Evolutionary conservation across 441 rosid species (phyloP), one percentile per base, ranked within the genome.

Genomic region (Adansonia madagascariensis): DNA sequence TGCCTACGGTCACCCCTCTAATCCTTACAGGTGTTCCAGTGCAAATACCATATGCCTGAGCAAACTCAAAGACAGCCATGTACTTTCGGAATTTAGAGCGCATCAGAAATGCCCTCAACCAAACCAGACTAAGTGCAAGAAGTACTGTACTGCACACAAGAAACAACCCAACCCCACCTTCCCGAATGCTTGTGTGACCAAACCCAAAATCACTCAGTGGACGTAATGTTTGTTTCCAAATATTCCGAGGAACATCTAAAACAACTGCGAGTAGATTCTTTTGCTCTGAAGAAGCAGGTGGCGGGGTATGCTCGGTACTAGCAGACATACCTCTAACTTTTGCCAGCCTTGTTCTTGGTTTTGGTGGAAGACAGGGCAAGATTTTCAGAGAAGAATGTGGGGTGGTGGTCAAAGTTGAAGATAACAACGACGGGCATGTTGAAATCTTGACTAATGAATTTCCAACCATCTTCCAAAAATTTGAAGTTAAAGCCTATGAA

Each of bases 91-190:
- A 92, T 84, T 84, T 92, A 4, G 98, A 86, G 11, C 95, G 91
- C 80, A 94, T 66, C 71, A 91, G 95, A 82, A 89, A 91, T 11
- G 96, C 97, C 73, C 91, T 85, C 80, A 94, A 79, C 99, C 98
- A 96, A 76, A 93, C 98, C 91, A 92, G 84, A 84, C 91, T 85
- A 76, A 96, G 94, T 50, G 92, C 95, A 78, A 92, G 82, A 60
- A 94, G 89, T 12, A 91, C 91, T 3, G 94, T 88, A 41, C 99
- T 3, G 35, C 35, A 95, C 57, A 89, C 94, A 56, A 95, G 85
- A 83, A 94, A 95, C 87, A 95, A 74, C 74, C 97, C 99, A 6
- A 95, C 99, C 52, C 98, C 99, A 80, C 97, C 98, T 92, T 95
- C 98, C 99, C 98, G 92, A 74, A 95, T 79, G 80, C 97, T 95